A percentile compares a stretch with the other conserved stretches of the same genome.
Conservation (phyloP, 257 asterid species). For the Eustoma russellianum region DNA sequence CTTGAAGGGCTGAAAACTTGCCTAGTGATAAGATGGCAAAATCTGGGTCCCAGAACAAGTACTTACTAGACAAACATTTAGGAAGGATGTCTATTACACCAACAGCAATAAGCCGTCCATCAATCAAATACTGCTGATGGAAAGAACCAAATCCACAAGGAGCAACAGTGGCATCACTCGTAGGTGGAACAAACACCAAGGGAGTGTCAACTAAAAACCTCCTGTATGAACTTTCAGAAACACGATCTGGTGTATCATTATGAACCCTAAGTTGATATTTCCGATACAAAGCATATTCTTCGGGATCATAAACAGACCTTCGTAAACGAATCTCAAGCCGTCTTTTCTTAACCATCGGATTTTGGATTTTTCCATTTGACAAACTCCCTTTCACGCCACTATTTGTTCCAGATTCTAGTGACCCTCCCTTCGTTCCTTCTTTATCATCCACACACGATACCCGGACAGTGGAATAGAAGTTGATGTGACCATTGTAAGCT, state of each 20-base stretch:
- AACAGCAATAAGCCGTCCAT: constrained; percentile 86
- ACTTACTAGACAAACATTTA: constrained; percentile 88
- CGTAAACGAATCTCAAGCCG: constrained; percentile 59
- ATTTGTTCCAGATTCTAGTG: constrained; percentile 17
- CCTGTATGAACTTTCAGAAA: constrained; percentile 68
- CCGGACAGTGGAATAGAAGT: constrained; percentile 45
- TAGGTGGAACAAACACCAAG: constrained; percentile 51
- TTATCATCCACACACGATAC: constrained; percentile 18
- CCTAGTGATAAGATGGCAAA: constrained; percentile 82
- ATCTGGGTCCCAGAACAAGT: constrained; percentile 98
- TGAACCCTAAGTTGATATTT: constrained; percentile 89
- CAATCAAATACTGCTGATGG: constrained; percentile 93
- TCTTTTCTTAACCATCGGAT: constrained; percentile 23
- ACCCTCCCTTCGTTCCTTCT: constrained; percentile 12
- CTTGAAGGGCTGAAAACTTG: constrained; percentile 81
- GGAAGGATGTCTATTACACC: constrained; percentile 95
- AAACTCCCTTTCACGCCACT: constrained; percentile 15
- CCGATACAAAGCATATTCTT: constrained; percentile 80
- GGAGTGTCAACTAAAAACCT: constrained; percentile 93
- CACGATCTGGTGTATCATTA: constrained; percentile 68
- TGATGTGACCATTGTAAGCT: constrained; percentile 91
- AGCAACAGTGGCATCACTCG: constrained; percentile 46
- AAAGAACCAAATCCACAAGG: constrained; percentile 95
- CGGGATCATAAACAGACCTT: constrained; percentile 64
- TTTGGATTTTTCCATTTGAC: constrained; percentile 20